These are phyloP conservation scores for Vigna mungo DNA, from an alignment of 306 rosid species.

Conservation along the genomic window DNA sequence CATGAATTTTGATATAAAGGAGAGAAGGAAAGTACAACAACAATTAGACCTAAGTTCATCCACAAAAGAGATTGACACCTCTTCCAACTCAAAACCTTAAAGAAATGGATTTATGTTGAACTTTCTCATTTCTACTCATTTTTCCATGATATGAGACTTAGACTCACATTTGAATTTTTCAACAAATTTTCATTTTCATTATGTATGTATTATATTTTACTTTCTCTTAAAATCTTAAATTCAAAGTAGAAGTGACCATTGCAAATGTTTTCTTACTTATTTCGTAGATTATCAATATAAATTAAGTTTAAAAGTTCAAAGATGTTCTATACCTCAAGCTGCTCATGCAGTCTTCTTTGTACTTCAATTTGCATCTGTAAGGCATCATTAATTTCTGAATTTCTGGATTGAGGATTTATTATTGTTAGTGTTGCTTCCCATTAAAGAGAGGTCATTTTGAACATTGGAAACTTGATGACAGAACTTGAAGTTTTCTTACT, in stretches of 20 bases:
- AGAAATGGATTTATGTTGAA: too few relatives aligned
- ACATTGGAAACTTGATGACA: conserved; percentile 11
- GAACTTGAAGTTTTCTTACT: conserved; percentile 58
- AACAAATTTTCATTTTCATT: not conserved
- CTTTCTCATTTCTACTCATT: too few relatives aligned
- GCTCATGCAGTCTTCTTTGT: conserved; percentile 86
- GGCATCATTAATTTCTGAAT: conserved; percentile 73
- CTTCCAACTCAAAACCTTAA: too few relatives aligned
- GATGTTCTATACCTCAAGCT: conserved; percentile 71
- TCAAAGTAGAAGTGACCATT: not conserved
- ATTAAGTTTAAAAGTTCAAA: conserved; percentile 11
- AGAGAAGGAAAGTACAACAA: too few relatives aligned
- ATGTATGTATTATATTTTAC: not conserved
- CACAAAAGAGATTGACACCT: too few relatives aligned
- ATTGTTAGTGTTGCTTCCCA: conserved; percentile 37
- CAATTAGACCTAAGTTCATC: too few relatives aligned
- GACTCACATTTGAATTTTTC: too few relatives aligned
- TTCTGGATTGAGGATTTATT: conserved; percentile 50
- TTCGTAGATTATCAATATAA: not conserved
- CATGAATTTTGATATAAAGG: not conserved
- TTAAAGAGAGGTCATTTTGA: conserved; percentile 10
- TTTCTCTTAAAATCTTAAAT: conserved; percentile 4
- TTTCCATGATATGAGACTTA: too few relatives aligned
- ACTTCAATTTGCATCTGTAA: conserved; percentile 90
- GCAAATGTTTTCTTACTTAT: not conserved